phyloP scores from a whole-genome alignment of 306 rosid species.

The Nissolia schottii region DNA sequence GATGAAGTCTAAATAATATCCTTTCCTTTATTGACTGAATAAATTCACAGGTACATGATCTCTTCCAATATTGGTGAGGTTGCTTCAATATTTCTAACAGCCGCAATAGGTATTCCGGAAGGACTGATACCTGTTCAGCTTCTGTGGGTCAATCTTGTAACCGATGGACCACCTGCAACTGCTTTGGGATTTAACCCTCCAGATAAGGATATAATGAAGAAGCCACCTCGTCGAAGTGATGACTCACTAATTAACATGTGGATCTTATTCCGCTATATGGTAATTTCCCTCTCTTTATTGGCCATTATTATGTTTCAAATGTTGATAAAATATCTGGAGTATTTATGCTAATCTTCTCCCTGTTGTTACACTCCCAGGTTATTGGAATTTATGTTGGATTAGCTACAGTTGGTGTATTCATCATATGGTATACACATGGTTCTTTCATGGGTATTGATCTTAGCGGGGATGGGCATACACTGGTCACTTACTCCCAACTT shows the following conservation, averaged over 20 bases:
- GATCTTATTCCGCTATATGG: slow-evolving; percentile 95
- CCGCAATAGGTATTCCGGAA: slow-evolving; percentile 90
- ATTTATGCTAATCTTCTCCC: background rate
- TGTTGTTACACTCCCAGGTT: slow-evolving; percentile 43
- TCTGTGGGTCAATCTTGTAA: slow-evolving; percentile 97
- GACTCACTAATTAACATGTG: slow-evolving; percentile 80
- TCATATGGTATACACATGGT: slow-evolving; percentile 80
- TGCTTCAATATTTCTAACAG: slow-evolving; percentile 73
- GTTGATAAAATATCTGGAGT: background rate
- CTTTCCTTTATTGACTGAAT: background rate
- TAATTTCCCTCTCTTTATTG: slow-evolving; percentile 15
- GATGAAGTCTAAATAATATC: background rate
- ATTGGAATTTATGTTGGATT: slow-evolving; percentile 81
- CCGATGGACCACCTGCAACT: slow-evolving; percentile 98
- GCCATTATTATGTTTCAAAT: background rate
- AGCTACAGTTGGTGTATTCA: slow-evolving; percentile 86
- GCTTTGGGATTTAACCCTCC: slow-evolving; percentile 98
- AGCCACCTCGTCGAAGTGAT: slow-evolving; percentile 76
- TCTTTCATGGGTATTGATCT: slow-evolving; percentile 91
- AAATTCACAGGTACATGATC: slow-evolving; percentile 69
- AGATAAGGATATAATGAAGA: slow-evolving; percentile 82
- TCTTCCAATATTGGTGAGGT: slow-evolving; percentile 90
- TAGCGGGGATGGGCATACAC: slow-evolving; percentile 75
- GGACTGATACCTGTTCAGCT: slow-evolving; percentile 98
- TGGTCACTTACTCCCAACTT: slow-evolving; percentile 84